Evolutionary conservation across 2,329 filamentous ascomycete species (phyloP).

Genomic region (Macrophomina pseudophaseolina): DNA sequence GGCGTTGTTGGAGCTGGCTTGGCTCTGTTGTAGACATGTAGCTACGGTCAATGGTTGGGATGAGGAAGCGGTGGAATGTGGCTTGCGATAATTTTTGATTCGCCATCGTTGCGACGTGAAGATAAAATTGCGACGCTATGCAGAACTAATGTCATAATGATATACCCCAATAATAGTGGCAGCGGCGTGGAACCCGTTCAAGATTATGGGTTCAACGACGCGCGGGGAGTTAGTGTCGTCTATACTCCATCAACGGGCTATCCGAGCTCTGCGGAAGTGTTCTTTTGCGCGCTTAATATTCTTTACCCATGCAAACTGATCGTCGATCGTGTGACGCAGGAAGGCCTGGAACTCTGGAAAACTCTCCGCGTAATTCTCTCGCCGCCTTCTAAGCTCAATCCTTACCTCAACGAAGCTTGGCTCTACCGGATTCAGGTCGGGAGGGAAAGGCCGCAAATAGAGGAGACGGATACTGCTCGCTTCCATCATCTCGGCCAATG

Average conservation of each 20-base stretch:
- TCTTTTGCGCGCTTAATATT: not conserved
- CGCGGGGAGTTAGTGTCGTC: no score
- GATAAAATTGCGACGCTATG: no score
- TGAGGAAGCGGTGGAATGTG: not conserved
- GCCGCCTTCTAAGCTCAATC: not conserved
- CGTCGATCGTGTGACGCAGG: not conserved
- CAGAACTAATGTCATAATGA: conserved; percentile 2
- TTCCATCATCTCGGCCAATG: not conserved
- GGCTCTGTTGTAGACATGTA: not conserved
- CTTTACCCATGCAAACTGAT: not conserved
- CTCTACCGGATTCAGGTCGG: not conserved
- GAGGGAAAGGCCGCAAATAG: not conserved
- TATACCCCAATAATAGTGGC: not conserved
- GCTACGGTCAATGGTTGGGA: no score
- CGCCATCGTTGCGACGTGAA: no score
- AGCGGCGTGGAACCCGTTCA: not conserved
- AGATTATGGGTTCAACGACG: not conserved
- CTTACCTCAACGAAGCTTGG: not conserved
- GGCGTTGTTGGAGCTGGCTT: conserved; percentile 11
- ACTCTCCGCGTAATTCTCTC: not conserved
- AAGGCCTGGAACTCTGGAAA: not conserved
- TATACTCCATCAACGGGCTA: not conserved
- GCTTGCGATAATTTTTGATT: no score
- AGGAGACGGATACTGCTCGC: not conserved
- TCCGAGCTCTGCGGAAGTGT: not conserved